phyloP scores from a whole-genome alignment of 768 basidiomycete species.

The Mycena indigotica region DNA sequence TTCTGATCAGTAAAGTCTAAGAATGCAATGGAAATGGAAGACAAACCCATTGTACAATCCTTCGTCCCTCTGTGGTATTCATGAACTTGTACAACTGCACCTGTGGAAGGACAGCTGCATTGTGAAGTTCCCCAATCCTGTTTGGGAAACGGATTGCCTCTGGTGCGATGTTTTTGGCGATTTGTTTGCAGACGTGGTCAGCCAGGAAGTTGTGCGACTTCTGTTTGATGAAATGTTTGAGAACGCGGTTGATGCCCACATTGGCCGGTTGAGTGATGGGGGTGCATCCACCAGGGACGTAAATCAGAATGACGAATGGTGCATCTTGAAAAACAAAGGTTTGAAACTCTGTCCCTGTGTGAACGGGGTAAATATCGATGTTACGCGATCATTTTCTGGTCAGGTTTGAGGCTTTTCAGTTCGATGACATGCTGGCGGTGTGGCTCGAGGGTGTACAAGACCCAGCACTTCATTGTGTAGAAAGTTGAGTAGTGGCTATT shows the following conservation, averaged over 20 bases:
- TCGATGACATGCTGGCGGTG: not conserved
- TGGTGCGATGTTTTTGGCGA: not conserved
- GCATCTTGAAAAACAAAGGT: slow-evolving; percentile 1
- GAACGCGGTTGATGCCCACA: slow-evolving; percentile 23
- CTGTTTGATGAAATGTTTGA: slow-evolving; percentile 24
- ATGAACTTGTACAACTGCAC: not conserved
- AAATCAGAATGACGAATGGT: slow-evolving; percentile 19
- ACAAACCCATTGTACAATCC: not conserved
- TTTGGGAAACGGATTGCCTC: not conserved
- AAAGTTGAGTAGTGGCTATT: slow-evolving; percentile 1
- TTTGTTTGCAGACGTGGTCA: not conserved
- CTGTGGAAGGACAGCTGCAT: not conserved
- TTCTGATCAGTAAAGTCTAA: not conserved
- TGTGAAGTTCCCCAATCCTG: not conserved
- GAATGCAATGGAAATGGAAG: not conserved
- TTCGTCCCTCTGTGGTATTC: not conserved
- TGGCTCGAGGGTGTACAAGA: slow-evolving; percentile 13
- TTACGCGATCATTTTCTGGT: not conserved
- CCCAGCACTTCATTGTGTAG: slow-evolving; percentile 8
- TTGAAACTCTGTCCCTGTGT: slow-evolving; percentile 20
- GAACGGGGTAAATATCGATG: slow-evolving; percentile 8
- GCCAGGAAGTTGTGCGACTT: not conserved
- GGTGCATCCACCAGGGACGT: slow-evolving; percentile 22
- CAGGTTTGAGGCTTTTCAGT: not conserved
- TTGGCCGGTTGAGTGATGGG: slow-evolving; percentile 22